phyloP scores from a whole-genome alignment of 2,329 filamentous ascomycete species.

The Pseudocercospora cruenta region DNA sequence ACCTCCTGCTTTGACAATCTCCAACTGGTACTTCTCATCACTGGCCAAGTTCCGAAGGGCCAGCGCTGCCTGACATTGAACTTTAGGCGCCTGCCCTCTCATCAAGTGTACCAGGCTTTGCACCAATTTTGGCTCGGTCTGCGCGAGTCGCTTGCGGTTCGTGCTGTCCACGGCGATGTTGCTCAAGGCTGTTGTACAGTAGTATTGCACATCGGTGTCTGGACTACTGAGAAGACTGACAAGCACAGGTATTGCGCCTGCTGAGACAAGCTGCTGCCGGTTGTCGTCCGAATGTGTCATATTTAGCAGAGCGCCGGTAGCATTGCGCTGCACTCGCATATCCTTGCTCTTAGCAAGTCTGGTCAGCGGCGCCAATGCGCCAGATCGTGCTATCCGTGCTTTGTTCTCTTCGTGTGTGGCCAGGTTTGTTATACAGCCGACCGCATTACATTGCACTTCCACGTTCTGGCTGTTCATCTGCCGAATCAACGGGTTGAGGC shows the following conservation, averaged over 20 bases:
- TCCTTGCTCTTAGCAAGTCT: conserved; percentile 94
- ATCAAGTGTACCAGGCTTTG: conserved; percentile 94
- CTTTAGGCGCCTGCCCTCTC: conserved; percentile 96
- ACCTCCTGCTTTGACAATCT: conserved; percentile 89
- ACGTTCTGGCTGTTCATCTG: conserved; percentile 99
- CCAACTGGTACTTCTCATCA: conserved; percentile 97
- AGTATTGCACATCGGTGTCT: conserved; percentile 98
- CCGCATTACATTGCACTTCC: conserved; percentile 98
- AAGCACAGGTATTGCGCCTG: conserved; percentile 95
- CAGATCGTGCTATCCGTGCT: conserved; percentile 94
- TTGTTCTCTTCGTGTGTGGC: conserved; percentile 99
- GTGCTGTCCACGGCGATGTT: conserved; percentile 95
- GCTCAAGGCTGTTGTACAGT: conserved; percentile 96
- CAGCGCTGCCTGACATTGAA: conserved; percentile 94
- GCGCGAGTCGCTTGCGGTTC: conserved; percentile 87
- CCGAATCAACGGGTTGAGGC: conserved; percentile 86
- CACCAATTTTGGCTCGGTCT: conserved; percentile 87
- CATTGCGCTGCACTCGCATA: conserved; percentile 97
- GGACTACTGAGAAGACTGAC: conserved; percentile 90
- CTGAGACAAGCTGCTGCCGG: conserved; percentile 93
- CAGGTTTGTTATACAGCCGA: conserved; percentile 97
- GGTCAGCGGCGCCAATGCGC: conserved; percentile 87
- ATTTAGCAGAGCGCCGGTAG: conserved; percentile 92
- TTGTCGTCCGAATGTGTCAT: conserved; percentile 99
- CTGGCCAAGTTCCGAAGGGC: conserved; percentile 94